phyloP scores from a whole-genome alignment of 768 basidiomycete species.

The Lactarius hatsudake region DNA sequence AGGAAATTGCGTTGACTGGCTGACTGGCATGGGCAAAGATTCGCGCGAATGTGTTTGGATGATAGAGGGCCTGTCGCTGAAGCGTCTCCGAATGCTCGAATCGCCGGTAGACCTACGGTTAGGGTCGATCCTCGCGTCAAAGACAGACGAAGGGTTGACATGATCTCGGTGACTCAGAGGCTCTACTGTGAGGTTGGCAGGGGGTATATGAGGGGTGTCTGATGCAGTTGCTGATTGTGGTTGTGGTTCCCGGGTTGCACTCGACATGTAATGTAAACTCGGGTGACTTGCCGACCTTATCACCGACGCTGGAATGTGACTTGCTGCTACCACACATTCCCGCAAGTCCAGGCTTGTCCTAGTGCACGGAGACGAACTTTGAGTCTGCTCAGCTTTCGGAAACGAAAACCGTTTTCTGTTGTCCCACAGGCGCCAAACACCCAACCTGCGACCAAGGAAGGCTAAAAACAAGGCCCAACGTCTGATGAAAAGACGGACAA shows the following conservation, averaged over 20 bases:
- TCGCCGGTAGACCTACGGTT: conserved; percentile 2
- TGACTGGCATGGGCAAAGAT: not conserved
- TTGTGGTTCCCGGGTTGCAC: not conserved
- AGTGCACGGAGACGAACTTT: not conserved
- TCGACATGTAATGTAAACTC: not conserved
- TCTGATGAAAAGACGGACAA: not conserved
- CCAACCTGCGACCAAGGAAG: conserved; percentile 7
- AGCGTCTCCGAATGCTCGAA: conserved; percentile 8
- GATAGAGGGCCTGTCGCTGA: conserved; percentile 7
- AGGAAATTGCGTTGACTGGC: not conserved
- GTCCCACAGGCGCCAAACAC: not conserved
- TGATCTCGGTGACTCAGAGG: not conserved
- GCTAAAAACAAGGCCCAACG: conserved; percentile 4
- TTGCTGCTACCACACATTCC: conserved; percentile 5
- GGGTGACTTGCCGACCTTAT: not conserved
- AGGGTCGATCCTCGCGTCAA: not conserved
- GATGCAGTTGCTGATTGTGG: not conserved
- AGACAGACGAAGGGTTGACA: not conserved
- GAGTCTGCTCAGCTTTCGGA: not conserved
- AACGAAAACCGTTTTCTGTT: not conserved
- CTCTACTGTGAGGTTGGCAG: not conserved
- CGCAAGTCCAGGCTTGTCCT: not conserved
- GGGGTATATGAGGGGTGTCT: not conserved
- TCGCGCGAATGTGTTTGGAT: conserved; percentile 3
- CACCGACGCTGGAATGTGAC: conserved; percentile 3